A percentile compares a stretch with the other conserved stretches of the same genome.
phyloP scores from a whole-genome alignment of 768 basidiomycete species.

The Trametes gibbosa region DNA sequence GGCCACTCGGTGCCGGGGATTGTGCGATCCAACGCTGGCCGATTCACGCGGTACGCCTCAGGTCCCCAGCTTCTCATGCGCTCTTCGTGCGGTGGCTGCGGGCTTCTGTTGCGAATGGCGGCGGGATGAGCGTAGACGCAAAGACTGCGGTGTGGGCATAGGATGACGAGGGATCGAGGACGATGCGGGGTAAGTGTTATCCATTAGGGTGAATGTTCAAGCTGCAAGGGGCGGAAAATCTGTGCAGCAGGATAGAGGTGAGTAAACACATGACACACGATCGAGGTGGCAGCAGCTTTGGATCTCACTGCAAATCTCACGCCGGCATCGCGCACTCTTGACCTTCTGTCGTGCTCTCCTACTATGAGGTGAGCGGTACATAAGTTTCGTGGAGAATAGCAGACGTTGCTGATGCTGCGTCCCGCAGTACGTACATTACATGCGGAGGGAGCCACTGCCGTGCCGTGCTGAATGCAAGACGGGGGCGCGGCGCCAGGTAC shows the following conservation, averaged over 20 bases:
- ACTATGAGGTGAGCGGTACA: slow-evolving; percentile 13
- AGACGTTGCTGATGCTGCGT: neutral
- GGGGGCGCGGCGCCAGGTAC: slow-evolving; percentile 2
- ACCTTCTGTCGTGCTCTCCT: no score
- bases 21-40: slow-evolving; percentile 5
- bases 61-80: slow-evolving; percentile 4
- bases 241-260: neutral
- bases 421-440: neutral
- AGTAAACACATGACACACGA: slow-evolving; percentile 10
- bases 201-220: slow-evolving; percentile 1
- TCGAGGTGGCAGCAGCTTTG: slow-evolving; percentile 4
- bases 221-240: neutral
- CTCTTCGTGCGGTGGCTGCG: no score
- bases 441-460: neutral
- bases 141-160: neutral
- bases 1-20: slow-evolving; percentile 10
- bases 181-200: neutral
- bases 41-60: neutral
- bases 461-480: neutral
- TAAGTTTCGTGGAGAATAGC: neutral
- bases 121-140: no score
- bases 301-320: slow-evolving; percentile 13
- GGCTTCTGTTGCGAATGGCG: neutral
- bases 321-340: no score
- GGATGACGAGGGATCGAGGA: neutral